Evolutionary conservation across 176 grass and related monocot species (phyloP), one percentile per base, ranked within the genome.

Genomic region (Oropetium thomaeum): DNA sequence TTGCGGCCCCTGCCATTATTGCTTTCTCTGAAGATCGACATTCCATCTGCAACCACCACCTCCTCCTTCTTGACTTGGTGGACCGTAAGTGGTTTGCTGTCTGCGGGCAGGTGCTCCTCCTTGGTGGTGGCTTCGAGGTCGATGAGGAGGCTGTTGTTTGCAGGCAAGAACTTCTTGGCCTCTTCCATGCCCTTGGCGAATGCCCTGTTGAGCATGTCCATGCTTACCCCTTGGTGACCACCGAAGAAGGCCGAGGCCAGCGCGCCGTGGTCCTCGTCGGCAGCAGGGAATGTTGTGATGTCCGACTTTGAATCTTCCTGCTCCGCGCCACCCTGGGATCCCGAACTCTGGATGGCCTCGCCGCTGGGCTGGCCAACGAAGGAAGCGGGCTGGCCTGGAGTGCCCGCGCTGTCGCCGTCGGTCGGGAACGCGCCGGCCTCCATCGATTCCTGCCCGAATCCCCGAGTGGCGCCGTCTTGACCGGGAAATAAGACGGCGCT

Each of bases 171-270:
- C 51, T 84, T 87, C 9, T 25, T 78, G 58, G 80, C 88, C 28
- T 90, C 88, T 35, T 87, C 74, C 74, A 83, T 75, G 27, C 88
- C 84, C 59, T 83, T 70, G 43, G 52, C 73, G 28, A 90, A 82
- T 5, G 87, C 87, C 69, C 44, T 30, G 71, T 83, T 66, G 49
- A 79, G 70, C 74, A 81, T 79, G 25, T 72, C 80, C 80, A 62
- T 25, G 35, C 55, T 45, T 22, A 26, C 63, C 4, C 35, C 75
- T 0, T 33, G 71, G 42, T 58, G 72, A 12, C 40, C 39, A 37
- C 17, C 10, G 48, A 80, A 79, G 74, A 88, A 83, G 48, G 75
- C 75, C 22, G 62, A 43, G 29, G 62, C 27, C 16, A 72, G 22
- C 4, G 39, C 49, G 30, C 19, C 48, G 32, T 47, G 75, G 48